Evolutionary conservation across 202 grass and related monocot genomes (phyloP), one percentile per base, ranked within the genome.

Genomic region (Panicum hallii): DNA sequence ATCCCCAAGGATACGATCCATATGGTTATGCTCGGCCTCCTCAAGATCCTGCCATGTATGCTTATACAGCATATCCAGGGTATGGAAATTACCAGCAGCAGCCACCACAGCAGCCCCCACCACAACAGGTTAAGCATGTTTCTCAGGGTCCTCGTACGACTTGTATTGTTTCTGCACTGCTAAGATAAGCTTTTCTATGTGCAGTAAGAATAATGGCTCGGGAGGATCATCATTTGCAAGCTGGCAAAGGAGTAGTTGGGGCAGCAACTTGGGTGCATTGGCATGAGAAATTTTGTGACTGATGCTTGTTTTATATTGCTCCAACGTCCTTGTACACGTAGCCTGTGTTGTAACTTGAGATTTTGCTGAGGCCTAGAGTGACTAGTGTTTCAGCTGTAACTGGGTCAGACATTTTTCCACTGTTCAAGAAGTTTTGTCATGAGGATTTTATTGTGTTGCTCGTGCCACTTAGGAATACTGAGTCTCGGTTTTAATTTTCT

Each of bases 61-160:
- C 78, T 48, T 96, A 96, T 83, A 71, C 87, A 40, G 50, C 89
- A 20, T 93, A 96, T 96, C 84, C 87, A 60, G 94, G 90, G 47
- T 97, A 97, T 91, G 89, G 89, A 67, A 97, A 93, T 80, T 93
- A 97, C 78, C 91, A 91, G 53, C 91, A 90, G 50, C 87, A 50
- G 7, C 58, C 58, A 43, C 70, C 45, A 19, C 81, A 90, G 63
- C 92, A 91, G 58, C 92, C 79, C 13, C 85, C 83, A n/a, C 85
- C 83, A 53, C 91, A 93, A 67, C 88, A 90, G 91, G 88, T 90
- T 47, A 78, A 79, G 54, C 7, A 30, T 72, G 9, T 38, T 58
- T 42, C n/a, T 52, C 32, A 54, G 41, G 32, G 6, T 0, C 12
- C 11, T 52, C 15, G 17, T 36, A 23, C 4, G 9, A 11, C 1